A percentile compares a stretch with the other conserved stretches of the same genome.
Conservation (phyloP, 1,284 basidiomycete genomes). For the Inonotus hispidus region DNA sequence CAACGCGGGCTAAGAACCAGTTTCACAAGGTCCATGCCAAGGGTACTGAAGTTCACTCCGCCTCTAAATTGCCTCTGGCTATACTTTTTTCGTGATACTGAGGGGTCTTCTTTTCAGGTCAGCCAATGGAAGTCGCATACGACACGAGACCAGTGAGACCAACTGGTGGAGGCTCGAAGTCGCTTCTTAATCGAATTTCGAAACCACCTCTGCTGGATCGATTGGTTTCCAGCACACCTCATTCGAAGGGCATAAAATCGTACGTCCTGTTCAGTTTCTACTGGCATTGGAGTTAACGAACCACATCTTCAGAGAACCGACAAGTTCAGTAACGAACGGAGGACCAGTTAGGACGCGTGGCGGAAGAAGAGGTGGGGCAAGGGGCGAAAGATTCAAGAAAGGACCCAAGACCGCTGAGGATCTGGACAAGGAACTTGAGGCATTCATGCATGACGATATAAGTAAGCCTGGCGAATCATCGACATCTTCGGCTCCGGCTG, state of each 20-base stretch:
- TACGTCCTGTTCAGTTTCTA: conserved; percentile 19
- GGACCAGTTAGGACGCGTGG: conserved; percentile 37
- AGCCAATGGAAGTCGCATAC: conserved; percentile 75
- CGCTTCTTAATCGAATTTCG: conserved; percentile 60
- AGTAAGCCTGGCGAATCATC: conserved; percentile 24
- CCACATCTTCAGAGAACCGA: not conserved
- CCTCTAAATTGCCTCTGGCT: conserved; percentile 8
- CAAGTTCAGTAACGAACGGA: conserved; percentile 23
- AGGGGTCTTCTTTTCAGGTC: conserved; percentile 43
- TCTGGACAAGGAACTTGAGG: conserved; percentile 86
- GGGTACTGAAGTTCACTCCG: conserved; percentile 44
- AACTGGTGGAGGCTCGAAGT: conserved; percentile 37
- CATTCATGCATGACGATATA: conserved; percentile 71
- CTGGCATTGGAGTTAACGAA: not conserved
- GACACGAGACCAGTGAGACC: conserved; percentile 39
- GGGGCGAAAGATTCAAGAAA: conserved; percentile 38
- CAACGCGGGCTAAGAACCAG: conserved; percentile 79
- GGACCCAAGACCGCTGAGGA: conserved; percentile 70
- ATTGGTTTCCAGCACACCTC: conserved; percentile 42
- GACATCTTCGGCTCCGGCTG: conserved; percentile 18
- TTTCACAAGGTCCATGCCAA: conserved; percentile 89
- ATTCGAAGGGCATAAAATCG: not conserved
- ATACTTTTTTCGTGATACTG: not conserved
- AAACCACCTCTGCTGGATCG: conserved; percentile 58
- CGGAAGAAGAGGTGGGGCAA: conserved; percentile 23